A percentile compares a stretch with the other conserved stretches of the same genome.
These are phyloP conservation scores for Xerophyta viscosa DNA, from an alignment of 106 monocot genomes.

Conservation along the genomic window DNA sequence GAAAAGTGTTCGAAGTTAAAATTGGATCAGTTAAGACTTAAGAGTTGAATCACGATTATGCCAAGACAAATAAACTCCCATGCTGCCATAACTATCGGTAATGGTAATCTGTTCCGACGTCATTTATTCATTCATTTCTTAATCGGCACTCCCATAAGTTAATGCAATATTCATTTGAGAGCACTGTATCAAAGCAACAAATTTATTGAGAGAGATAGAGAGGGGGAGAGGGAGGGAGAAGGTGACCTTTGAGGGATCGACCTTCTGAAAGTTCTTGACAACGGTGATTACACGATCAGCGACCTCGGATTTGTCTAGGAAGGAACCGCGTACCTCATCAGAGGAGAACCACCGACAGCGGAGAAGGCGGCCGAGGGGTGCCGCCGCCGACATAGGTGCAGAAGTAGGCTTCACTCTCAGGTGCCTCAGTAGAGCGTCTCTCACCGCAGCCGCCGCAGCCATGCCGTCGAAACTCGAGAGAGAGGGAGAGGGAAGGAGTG, in stretches of 20 bases:
- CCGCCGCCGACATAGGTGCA: slow-evolving; percentile 9
- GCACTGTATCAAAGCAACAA: too few species aligned
- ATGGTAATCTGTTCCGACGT: too few species aligned
- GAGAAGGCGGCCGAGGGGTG: slow-evolving; percentile 10
- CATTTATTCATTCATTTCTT: too few species aligned
- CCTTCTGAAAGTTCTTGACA: slow-evolving; percentile 90
- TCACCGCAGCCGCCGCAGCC: slow-evolving; percentile 54
- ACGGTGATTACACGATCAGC: slow-evolving; percentile 85
- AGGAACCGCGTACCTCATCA: slow-evolving; percentile 70
- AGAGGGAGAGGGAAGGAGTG: too few species aligned
- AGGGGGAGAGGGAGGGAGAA: neutral
- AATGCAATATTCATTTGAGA: too few species aligned
- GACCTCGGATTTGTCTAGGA: slow-evolving; percentile 92
- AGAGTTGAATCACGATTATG: too few species aligned
- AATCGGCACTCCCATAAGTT: too few species aligned
- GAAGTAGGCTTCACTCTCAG: slow-evolving; percentile 32
- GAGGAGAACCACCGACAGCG: slow-evolving; percentile 36
- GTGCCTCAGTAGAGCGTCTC: slow-evolving; percentile 65
- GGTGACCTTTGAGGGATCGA: slow-evolving; percentile 75
- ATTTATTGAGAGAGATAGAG: neutral
- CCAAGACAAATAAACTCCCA: too few species aligned
- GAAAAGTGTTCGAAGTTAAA: too few species aligned
- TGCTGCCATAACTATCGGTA: too few species aligned
- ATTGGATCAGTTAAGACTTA: too few species aligned
- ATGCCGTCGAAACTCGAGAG: too few species aligned